Evolutionary conservation across 2,329 filamentous ascomycete genomes (phyloP).

Genomic region (Arthrobotrys entomopaga): DNA sequence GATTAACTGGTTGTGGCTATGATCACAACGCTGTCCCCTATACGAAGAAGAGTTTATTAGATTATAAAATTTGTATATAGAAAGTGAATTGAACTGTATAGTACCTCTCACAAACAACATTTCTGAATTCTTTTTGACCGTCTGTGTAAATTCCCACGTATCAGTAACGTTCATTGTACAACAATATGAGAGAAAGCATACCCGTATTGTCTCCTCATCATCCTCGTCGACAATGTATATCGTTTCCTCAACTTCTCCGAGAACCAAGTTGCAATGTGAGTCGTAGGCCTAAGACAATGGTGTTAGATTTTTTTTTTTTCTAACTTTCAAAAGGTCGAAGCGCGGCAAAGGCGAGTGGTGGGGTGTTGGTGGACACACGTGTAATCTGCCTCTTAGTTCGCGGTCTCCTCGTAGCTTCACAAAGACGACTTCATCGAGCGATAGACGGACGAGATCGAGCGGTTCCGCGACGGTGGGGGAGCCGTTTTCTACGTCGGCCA

Average conservation of each 20-base stretch:
- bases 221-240: conserved; percentile 90
- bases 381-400: conserved; percentile 92
- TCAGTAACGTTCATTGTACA: conserved; percentile 2
- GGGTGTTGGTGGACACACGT: conserved; percentile 72
- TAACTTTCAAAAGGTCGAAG: neutral
- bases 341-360: neutral
- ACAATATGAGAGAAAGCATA: conserved; percentile 62
- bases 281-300: conserved; percentile 81
- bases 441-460: conserved; percentile 91
- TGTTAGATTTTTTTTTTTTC: conserved; percentile 21
- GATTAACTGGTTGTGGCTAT: conserved; percentile 66
- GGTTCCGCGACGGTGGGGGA: conserved; percentile 82
- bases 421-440: conserved; percentile 94
- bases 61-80: conserved; percentile 7
- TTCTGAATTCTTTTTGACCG: conserved; percentile 94
- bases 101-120: conserved; percentile 97
- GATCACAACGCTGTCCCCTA: conserved; percentile 78
- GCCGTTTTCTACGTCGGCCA: conserved; percentile 83
- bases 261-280: conserved; percentile 95
- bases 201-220: conserved; percentile 77
- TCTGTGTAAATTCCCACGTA: conserved; percentile 66
- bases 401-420: conserved; percentile 96
- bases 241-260: conserved; percentile 96
- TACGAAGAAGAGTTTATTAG: conserved; percentile 36
- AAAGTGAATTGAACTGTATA: conserved; percentile 58